Percentiles rank a stretch among this genome's conserved stretches.
phyloP scores from a whole-genome alignment of 257 asterid genomes.

The Hygrophila difformis region DNA sequence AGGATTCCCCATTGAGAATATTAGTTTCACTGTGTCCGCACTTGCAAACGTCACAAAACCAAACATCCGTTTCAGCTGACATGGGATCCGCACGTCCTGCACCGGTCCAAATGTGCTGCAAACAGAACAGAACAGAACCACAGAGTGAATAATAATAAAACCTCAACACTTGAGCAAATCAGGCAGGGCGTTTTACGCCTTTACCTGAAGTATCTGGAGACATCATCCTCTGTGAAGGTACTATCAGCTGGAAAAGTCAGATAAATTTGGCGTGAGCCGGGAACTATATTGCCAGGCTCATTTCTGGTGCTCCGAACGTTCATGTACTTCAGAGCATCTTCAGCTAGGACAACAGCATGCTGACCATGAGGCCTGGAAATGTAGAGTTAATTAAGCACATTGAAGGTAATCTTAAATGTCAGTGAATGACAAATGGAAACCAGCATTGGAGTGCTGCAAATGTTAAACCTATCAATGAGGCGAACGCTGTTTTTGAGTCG shows the following conservation, averaged over 20 bases:
- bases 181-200: constrained; percentile 2
- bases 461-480: constrained; percentile 58
- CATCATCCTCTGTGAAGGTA: constrained; percentile 72
- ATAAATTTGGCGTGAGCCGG: constrained; percentile 69
- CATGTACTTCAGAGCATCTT: constrained; percentile 58
- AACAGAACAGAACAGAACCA: constrained; percentile 7
- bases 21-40: constrained; percentile 58
- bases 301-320: constrained; percentile 49
- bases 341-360: constrained; percentile 66
- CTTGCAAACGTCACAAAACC: constrained; percentile 74
- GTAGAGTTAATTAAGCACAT: too few species aligned
- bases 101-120: constrained; percentile 74
- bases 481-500: constrained; percentile 55
- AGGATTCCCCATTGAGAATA: constrained; percentile 74
- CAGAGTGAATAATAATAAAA: background rate
- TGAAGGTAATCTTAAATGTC: too few species aligned
- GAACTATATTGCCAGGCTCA: constrained; percentile 69
- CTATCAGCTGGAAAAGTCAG: constrained; percentile 85
- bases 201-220: constrained; percentile 62
- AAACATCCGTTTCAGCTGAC: constrained; percentile 83
- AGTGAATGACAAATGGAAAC: too few species aligned
- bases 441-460: too few species aligned
- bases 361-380: constrained; percentile 83
- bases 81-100: constrained; percentile 89
- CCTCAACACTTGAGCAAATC: background rate